phyloP scores from a whole-genome alignment of 2,329 filamentous ascomycete genomes.

The Venturia pyrina region DNA sequence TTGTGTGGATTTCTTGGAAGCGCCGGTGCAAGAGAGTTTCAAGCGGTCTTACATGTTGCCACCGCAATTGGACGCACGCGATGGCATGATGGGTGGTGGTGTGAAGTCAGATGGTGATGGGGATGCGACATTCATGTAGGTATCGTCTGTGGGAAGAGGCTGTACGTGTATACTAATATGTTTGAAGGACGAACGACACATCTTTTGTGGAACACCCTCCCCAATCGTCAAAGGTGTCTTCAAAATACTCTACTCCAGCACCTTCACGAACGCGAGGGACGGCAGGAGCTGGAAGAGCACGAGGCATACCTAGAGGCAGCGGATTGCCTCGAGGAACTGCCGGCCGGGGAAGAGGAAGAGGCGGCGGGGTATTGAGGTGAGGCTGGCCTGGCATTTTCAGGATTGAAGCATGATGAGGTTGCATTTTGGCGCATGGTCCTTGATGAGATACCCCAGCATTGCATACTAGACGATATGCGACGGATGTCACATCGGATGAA shows the following conservation, averaged over 20 bases:
- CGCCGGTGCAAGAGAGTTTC: conserved; percentile 11
- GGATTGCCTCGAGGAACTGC: conserved; percentile 14
- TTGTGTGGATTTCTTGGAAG: conserved; percentile 95
- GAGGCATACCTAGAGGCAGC: conserved; percentile 25
- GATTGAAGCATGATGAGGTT: not conserved
- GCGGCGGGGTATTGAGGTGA: conserved; percentile 1
- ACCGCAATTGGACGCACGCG: not conserved
- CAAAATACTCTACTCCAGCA: conserved; percentile 29
- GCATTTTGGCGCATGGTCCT: not conserved
- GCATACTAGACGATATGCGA: not conserved
- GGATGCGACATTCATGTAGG: conserved; percentile 80
- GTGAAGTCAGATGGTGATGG: conserved; percentile 30
- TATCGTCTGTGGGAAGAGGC: not conserved
- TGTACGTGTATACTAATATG: not conserved
- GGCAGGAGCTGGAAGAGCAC: conserved; percentile 20
- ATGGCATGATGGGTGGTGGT: conserved; percentile 1
- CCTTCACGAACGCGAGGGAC: conserved; percentile 11
- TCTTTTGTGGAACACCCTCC: conserved; percentile 82
- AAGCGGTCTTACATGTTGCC: not conserved
- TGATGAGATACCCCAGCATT: conserved; percentile 2
- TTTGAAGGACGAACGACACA: conserved; percentile 71
- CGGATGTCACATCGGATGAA: not conserved
- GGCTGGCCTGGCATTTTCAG: not conserved
- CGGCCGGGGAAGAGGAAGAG: conserved; percentile 13
- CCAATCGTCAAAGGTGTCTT: conserved; percentile 38